Conservation (phyloP, 148 eudicot genomes). For the Limonium bicolor region DNA sequence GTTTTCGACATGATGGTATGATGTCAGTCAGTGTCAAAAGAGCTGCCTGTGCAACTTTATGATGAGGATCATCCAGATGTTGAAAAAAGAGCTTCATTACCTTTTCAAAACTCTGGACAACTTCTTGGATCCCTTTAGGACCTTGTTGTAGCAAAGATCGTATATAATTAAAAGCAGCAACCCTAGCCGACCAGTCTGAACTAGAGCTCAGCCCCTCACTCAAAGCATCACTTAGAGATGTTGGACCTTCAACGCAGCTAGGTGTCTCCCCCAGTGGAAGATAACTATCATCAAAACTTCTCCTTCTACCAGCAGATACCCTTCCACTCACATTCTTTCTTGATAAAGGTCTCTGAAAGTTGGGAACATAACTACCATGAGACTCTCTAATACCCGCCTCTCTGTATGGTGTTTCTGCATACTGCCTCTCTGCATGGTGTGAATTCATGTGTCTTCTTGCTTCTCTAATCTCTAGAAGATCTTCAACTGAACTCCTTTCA, state of each 20-base stretch:
- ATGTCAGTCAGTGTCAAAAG: slow-evolving; percentile 91
- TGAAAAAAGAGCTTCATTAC: slow-evolving; percentile 94
- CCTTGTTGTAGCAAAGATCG: slow-evolving; percentile 78
- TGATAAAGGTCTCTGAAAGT: slow-evolving; percentile 87
- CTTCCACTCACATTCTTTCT: slow-evolving; percentile 72
- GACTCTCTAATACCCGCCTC: slow-evolving; percentile 58
- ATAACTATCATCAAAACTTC: slow-evolving; percentile 91
- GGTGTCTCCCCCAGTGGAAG: slow-evolving; percentile 55
- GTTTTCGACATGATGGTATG: slow-evolving; percentile 80
- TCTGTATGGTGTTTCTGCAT: slow-evolving; percentile 43
- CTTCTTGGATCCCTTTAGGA: slow-evolving; percentile 76
- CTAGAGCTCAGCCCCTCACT: slow-evolving; percentile 78
- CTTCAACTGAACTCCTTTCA: slow-evolving; percentile 56
- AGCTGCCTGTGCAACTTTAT: slow-evolving; percentile 98
- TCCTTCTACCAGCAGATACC: slow-evolving; percentile 57
- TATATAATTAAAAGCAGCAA: slow-evolving; percentile 86
- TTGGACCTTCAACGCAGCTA: slow-evolving; percentile 66
- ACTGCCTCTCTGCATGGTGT: slow-evolving; percentile 63
- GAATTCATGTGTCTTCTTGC: slow-evolving; percentile 46
- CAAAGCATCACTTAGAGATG: slow-evolving; percentile 79
- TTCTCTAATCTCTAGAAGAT: slow-evolving; percentile 39
- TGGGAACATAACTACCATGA: slow-evolving; percentile 51
- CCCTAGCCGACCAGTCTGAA: slow-evolving; percentile 93
- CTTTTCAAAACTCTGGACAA: slow-evolving; percentile 85
- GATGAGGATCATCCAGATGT: slow-evolving; percentile 99